A percentile compares a stretch with the other conserved stretches of the same genome.
phyloP scores from a whole-genome alignment of 2,329 filamentous ascomycete genomes.

The Colletotrichum coccodes region DNA sequence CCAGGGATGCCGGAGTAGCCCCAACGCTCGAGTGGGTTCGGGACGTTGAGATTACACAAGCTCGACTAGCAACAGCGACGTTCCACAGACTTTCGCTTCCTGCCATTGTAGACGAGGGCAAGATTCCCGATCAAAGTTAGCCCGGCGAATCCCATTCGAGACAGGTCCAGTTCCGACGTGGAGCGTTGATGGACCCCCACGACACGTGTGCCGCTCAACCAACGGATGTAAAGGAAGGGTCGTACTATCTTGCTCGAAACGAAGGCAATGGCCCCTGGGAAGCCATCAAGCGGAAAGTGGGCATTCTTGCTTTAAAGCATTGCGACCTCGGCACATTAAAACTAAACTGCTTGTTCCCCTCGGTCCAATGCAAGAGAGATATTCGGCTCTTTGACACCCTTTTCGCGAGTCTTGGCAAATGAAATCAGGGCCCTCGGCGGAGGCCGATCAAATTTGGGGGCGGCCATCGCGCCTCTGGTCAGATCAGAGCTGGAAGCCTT shows the following conservation, averaged over 20 bases:
- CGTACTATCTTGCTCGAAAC: background rate
- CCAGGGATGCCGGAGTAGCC: conserved; percentile 3
- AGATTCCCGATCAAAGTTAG: background rate
- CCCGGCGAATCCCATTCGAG: background rate
- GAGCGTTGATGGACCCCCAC: background rate
- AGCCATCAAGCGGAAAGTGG: background rate
- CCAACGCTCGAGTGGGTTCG: conserved; percentile 16
- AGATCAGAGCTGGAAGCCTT: background rate
- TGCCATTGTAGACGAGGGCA: background rate
- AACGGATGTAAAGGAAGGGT: background rate
- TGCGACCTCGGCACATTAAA: background rate
- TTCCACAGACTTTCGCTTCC: background rate
- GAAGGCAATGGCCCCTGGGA: background rate
- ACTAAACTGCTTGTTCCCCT: background rate
- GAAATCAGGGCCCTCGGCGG: background rate
- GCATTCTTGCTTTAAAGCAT: background rate
- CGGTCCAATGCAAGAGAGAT: background rate
- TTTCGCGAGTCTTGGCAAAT: background rate
- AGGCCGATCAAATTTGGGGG: background rate
- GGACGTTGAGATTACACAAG: conserved; percentile 16
- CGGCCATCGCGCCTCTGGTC: background rate
- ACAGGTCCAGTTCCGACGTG: background rate
- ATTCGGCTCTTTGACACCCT: background rate
- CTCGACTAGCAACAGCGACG: background rate
- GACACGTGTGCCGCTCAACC: conserved; percentile 1